Percentiles rank a stretch among this genome's conserved stretches.
Evolutionary conservation across 139 green algal genomes (phyloP).

Genomic region (Volvox reticuliferus): DNA sequence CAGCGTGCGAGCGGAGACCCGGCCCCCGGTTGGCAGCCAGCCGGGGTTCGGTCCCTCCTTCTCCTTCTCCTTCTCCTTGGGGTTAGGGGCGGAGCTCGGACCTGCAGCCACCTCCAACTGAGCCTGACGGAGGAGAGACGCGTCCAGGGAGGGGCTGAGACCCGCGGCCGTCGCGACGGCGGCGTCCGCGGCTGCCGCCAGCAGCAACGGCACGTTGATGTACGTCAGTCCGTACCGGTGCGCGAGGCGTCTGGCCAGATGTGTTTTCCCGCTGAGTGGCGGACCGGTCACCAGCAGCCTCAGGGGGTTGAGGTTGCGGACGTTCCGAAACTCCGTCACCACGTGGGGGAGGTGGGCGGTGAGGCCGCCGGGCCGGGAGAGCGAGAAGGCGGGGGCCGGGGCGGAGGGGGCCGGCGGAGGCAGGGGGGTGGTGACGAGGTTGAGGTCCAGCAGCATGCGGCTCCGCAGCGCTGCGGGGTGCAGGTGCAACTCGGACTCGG

Average conservation of each 20-base stretch:
- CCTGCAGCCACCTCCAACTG: not conserved
- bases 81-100: not conserved
- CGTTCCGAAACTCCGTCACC: constrained; percentile 35
- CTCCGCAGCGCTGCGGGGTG: not conserved
- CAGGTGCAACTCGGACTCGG: not conserved
- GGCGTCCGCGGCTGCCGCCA: constrained; percentile 49
- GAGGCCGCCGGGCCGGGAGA: constrained; percentile 38
- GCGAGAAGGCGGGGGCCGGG: constrained; percentile 1
- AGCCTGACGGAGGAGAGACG: not conserved
- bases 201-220: constrained; percentile 52
- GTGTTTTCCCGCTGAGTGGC: constrained; percentile 55
- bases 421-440: constrained; percentile 47
- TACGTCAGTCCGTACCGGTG: constrained; percentile 49
- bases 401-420: not conserved
- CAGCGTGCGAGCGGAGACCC: constrained; percentile 50
- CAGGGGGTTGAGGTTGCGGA: constrained; percentile 52
- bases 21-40: constrained; percentile 25
- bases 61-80: not conserved
- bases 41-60: not conserved
- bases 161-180: constrained; percentile 32
- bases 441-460: constrained; percentile 49
- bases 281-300: constrained; percentile 59
- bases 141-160: not conserved
- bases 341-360: constrained; percentile 25
- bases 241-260: constrained; percentile 43